These are phyloP conservation scores for Cladorrhinum sp. DNA, from an alignment of 2,329 filamentous ascomycete species.

Conservation along the genomic window DNA sequence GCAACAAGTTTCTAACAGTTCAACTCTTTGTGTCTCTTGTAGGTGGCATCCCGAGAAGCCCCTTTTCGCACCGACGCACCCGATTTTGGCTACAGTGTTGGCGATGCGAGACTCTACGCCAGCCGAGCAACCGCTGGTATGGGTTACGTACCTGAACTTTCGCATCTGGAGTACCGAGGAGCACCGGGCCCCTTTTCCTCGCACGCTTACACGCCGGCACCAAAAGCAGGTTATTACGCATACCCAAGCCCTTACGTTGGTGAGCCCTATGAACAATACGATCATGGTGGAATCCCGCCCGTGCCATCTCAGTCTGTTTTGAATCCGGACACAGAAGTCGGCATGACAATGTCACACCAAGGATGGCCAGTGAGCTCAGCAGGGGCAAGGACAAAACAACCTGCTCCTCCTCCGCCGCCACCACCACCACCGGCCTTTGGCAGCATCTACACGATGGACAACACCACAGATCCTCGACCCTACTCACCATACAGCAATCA, in stretches of 20 bases:
- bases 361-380: conserved; percentile 32
- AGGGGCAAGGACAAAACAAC: conserved; percentile 25
- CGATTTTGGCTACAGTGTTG: conserved; percentile 37
- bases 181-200: conserved; percentile 28
- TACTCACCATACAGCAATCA: conserved; percentile 34
- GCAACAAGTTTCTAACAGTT: neutral
- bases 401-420: neutral
- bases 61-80: conserved; percentile 32
- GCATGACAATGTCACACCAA: conserved; percentile 17
- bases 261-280: too few relatives aligned
- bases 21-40: conserved; percentile 11
- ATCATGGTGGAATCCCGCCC: conserved; percentile 31
- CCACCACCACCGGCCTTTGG: conserved; percentile 11
- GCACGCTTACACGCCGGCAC: conserved; percentile 23
- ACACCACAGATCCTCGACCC: conserved; percentile 27
- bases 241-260: neutral
- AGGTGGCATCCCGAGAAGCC: conserved; percentile 41
- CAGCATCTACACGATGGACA: conserved; percentile 36
- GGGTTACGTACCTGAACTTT: conserved; percentile 31
- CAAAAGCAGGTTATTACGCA: conserved; percentile 35
- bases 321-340: conserved; percentile 34
- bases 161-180: conserved; percentile 35
- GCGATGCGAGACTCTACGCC: conserved; percentile 33
- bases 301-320: conserved; percentile 37
- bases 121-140: conserved; percentile 14